These are phyloP conservation scores for Cudoniella acicularis DNA, from an alignment of 495 filamentous ascomycete genomes.

Conservation along the genomic window DNA sequence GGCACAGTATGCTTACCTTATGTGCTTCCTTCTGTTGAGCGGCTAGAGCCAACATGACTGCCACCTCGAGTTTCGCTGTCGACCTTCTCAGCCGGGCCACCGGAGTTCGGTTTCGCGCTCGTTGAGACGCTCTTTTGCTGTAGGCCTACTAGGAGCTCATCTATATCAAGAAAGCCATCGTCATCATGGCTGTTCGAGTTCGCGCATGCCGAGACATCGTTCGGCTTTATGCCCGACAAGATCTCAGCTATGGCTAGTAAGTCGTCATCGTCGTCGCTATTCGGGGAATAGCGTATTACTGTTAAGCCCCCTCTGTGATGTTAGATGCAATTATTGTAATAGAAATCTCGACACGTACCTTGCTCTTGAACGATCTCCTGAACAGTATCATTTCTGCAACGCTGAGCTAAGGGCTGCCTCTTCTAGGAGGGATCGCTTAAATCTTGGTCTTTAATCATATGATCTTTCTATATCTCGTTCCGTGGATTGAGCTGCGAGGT, in stretches of 20 bases:
- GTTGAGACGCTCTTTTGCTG: neutral
- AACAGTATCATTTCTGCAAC: slow-evolving; percentile 7
- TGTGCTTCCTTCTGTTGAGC: slow-evolving; percentile 16
- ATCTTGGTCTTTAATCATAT: slow-evolving; percentile 2
- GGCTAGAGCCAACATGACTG: slow-evolving; percentile 10
- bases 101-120: neutral
- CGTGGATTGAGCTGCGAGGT: neutral
- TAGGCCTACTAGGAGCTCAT: slow-evolving; percentile 1
- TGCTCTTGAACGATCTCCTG: neutral
- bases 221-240: slow-evolving; percentile 2
- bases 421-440: neutral
- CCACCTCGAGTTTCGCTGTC: slow-evolving; percentile 13
- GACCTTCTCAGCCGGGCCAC: neutral
- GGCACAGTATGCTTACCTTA: slow-evolving; percentile 10
- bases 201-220: neutral
- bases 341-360: slow-evolving; percentile 5
- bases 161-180: slow-evolving; percentile 8
- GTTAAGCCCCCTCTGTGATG: neutral
- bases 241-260: slow-evolving; percentile 3
- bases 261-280: slow-evolving; percentile 6
- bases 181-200: slow-evolving; percentile 2
- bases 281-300: slow-evolving; percentile 4
- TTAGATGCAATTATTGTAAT: slow-evolving; percentile 2
- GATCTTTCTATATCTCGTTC: slow-evolving; percentile 4
- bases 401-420: neutral